Conservation (phyloP, 129 eudicot genomes). For the sunflower (Helianthus annuus) region HanXRQr2.0-SUNRISE NC_035448.2:26832465-26832964, state of each 20-base stretch:
- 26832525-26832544: slow-evolving; percentile 72
- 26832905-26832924: slow-evolving; percentile 2
- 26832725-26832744: slow-evolving; percentile 26
- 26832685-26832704: slow-evolving; percentile 25
- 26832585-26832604: slow-evolving; percentile 34
- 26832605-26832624: not conserved
- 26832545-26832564: slow-evolving; percentile 58
- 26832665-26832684: not conserved
- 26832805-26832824: slow-evolving; percentile 48
- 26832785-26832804: slow-evolving; percentile 44
- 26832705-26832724: slow-evolving; percentile 31
- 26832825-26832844: slow-evolving; percentile 27
- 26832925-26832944: not conserved
- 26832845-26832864: slow-evolving; percentile 33
- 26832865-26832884: slow-evolving; percentile 31
- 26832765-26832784: slow-evolving; percentile 32
- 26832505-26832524: slow-evolving; percentile 71
- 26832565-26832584: slow-evolving; percentile 56
- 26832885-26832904: slow-evolving; percentile 2
- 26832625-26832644: not conserved
- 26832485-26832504: slow-evolving; percentile 79
- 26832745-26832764: slow-evolving; percentile 50
- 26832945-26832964: not conserved
- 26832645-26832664: slow-evolving; percentile 1
- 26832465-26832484: slow-evolving; percentile 60